Conservation (phyloP, 2,329 filamentous ascomycete genomes). For the Biscogniauxia sp. region DNA sequence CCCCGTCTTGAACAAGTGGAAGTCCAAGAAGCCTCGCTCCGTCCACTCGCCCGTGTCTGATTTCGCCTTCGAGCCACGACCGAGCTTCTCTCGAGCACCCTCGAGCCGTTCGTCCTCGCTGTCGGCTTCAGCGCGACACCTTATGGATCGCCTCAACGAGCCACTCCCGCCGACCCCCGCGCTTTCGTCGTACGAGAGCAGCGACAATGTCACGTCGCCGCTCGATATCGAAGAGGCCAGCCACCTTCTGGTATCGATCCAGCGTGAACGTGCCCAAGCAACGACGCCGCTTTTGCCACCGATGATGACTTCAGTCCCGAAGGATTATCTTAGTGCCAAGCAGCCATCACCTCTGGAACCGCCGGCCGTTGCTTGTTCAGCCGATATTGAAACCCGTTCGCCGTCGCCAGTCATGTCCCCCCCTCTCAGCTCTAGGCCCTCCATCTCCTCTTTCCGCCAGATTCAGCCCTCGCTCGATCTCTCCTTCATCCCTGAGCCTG, state of each 20-base stretch:
- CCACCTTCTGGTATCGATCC: conserved; percentile 48
- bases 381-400: conserved; percentile 38
- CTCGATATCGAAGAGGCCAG: conserved; percentile 55
- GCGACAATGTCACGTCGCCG: conserved; percentile 50
- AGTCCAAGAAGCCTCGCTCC: conserved; percentile 43
- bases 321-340: conserved; percentile 43
- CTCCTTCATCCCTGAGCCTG: conserved; percentile 57
- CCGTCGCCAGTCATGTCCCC: conserved; percentile 55
- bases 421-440: conserved; percentile 73
- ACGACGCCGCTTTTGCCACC: conserved; percentile 85
- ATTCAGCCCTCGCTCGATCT: conserved; percentile 39
- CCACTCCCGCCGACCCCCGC: conserved; percentile 61
- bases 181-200: conserved; percentile 60
- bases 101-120: conserved; percentile 80
- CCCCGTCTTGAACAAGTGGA: conserved; percentile 51
- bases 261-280: conserved; percentile 59
- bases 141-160: conserved; percentile 46
- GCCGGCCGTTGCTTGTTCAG: conserved; percentile 68
- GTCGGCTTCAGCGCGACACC: conserved; percentile 56
- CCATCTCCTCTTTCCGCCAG: conserved; percentile 69
- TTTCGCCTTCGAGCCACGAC: conserved; percentile 73
- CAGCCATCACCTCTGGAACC: conserved; percentile 83
- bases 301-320: conserved; percentile 61
- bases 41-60: conserved; percentile 71
- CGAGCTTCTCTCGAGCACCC: conserved; percentile 61